Base-by-base conservation (phyloP, 2,329 filamentous ascomycete species). In the Coniochaeta pulveracea region DNA sequence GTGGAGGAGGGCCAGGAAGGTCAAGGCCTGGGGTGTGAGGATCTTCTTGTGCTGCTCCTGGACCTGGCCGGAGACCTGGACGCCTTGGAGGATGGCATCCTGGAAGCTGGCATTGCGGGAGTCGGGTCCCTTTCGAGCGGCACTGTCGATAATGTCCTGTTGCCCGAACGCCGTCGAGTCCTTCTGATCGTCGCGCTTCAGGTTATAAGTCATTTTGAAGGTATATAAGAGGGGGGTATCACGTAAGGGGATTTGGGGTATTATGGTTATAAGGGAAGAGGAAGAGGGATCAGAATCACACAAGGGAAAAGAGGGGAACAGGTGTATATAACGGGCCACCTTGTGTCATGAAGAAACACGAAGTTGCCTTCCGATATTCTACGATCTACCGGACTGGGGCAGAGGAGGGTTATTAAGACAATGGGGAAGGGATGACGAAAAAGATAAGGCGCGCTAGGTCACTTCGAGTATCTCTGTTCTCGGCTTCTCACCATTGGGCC, bases 1-100 rank as follows among this genome's bases (percentile, higher is more conserved):
- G 66, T 98, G 91, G 50, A 98, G 76, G 43, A 95, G 79, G 23
- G 89, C 84, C 40, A 98, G 76, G 69, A 96, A 98, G 42, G 85
- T 82, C 43, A 85, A 78, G 36, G 89, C 89, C 44, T 93, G 75
- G 48, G 86, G 89, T 42, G 78, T 94, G 44, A 96, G 74, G 56
- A 98, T 93, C 70, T 93, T 89, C 64, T 76, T 77, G 57, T 88
- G 80, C 47, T 80, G 66, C 38, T 89, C 76, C 51, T 76, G 77
- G 53, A 96, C 64, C 41, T 72, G 60, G 51, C 85, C 89, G 50
- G 85, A 78, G 68, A 96, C 75, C 60, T 78, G 76, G 52, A 95
- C 88, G 60, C 86, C 86, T 58, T 86, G 78, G 46, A 95, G 80
- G 53, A 93, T 82, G 43, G 70, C 63, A 37, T 93, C 82, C 52